These are phyloP conservation scores for Coffea eugenioides DNA, from an alignment of 257 asterid genomes.

Conservation along the genomic window DNA sequence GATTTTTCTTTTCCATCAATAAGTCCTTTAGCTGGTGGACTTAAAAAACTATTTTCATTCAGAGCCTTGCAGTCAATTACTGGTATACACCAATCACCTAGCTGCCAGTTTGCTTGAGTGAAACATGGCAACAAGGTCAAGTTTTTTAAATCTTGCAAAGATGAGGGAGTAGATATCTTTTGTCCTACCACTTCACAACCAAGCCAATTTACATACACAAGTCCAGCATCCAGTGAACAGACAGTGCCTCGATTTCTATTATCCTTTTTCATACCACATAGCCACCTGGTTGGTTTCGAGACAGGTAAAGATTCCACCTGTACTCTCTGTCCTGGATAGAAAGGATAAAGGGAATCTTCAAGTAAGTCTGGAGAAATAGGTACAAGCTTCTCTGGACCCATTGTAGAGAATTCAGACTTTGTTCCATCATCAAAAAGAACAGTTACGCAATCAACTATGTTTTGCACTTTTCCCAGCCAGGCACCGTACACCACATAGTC, in stretches of 20 bases:
- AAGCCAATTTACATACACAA: constrained; percentile 72
- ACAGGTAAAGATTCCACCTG: constrained; percentile 42
- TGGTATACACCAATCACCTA: constrained; percentile 89
- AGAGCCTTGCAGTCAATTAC: constrained; percentile 17
- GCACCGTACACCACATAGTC: constrained; percentile 66
- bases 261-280: constrained; percentile 52
- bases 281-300: constrained; percentile 56
- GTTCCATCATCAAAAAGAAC: constrained; percentile 72
- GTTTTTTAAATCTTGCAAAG: constrained; percentile 50
- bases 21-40: constrained; percentile 24
- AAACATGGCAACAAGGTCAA: constrained; percentile 58
- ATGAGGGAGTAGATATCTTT: constrained; percentile 44
- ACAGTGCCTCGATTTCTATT: constrained; percentile 57
- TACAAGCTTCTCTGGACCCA: constrained; percentile 53
- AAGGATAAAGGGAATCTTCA: constrained; percentile 76
- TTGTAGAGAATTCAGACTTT: constrained; percentile 40
- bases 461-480: constrained; percentile 88
- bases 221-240: constrained; percentile 64
- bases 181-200: constrained; percentile 46
- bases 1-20: constrained; percentile 24
- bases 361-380: constrained; percentile 55
- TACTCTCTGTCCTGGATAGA: constrained; percentile 87
- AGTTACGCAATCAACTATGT: constrained; percentile 51
- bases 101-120: constrained; percentile 70
- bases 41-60: constrained; percentile 21